Evolutionary conservation across 306 rosid species (phyloP).

Genomic region (Sindora glabra): DNA sequence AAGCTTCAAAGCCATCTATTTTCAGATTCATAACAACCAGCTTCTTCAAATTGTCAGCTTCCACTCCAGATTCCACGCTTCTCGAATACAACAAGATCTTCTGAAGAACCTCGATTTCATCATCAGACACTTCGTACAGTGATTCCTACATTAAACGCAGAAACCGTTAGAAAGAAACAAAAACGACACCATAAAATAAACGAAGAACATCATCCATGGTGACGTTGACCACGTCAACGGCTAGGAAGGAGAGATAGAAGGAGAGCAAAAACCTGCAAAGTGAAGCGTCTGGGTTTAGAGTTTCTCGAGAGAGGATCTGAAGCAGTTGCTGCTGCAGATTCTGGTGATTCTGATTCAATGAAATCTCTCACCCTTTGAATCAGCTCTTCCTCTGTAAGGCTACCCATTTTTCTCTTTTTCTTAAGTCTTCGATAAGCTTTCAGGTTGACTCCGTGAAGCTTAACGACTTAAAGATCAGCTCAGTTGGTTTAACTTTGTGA

Average conservation of each 20-base stretch:
- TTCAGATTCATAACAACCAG: constrained; percentile 21
- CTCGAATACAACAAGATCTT: constrained; percentile 17
- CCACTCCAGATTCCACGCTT: neutral
- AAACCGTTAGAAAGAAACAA: neutral
- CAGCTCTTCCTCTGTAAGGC: constrained; percentile 36
- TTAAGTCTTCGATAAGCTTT: too few relatives aligned
- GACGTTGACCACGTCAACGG: neutral
- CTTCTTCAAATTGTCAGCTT: constrained; percentile 14
- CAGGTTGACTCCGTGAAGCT: too few relatives aligned
- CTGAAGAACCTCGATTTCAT: constrained; percentile 26
- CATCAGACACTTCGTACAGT: constrained; percentile 15
- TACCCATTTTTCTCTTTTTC: constrained; percentile 14
- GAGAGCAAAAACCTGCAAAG: constrained; percentile 11
- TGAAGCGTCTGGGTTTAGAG: neutral
- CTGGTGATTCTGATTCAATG: constrained; percentile 19
- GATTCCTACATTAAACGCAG: constrained; percentile 4
- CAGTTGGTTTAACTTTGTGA: too few relatives aligned
- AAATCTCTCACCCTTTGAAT: constrained; percentile 28
- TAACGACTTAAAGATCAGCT: too few relatives aligned
- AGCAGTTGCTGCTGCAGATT: neutral
- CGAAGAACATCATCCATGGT: too few relatives aligned
- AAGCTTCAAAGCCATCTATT: constrained; percentile 37
- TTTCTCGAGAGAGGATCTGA: neutral
- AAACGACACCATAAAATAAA: too few relatives aligned
- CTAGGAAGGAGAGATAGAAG: neutral